These are phyloP conservation scores for Hemisphaericaspora xylanilytica DNA, from an alignment of 1,139 yeast species.

Conservation along the genomic window DNA sequence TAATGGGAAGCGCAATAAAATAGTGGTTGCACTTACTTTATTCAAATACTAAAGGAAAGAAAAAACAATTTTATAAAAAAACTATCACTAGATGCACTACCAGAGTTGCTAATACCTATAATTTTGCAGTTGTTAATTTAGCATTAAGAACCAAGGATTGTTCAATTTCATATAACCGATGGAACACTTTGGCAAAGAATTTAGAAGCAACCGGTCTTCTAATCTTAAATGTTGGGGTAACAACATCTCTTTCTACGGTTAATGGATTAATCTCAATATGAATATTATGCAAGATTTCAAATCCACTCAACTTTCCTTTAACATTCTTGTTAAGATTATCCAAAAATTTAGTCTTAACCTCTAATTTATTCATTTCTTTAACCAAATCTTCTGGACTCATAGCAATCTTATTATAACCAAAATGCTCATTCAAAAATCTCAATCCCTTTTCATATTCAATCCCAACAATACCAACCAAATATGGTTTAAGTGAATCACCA, in stretches of 20 bases:
- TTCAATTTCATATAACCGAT: constrained; percentile 22
- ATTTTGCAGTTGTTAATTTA: constrained; percentile 10
- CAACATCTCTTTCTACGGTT: constrained; percentile 36
- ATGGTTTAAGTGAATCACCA: constrained; percentile 59
- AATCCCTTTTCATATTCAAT: constrained; percentile 27
- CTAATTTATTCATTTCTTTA: constrained; percentile 24
- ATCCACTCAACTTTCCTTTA: constrained; percentile 23
- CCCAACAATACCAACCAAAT: constrained; percentile 61
- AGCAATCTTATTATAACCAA: constrained; percentile 16
- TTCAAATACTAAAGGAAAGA: no score
- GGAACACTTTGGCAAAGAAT: constrained; percentile 24
- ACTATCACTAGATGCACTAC: no score
- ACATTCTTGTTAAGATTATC: constrained; percentile 25
- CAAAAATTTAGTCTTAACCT: constrained; percentile 24
- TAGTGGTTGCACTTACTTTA: no score
- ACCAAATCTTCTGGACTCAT: constrained; percentile 24
- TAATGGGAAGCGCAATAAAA: no score
- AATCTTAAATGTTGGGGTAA: constrained; percentile 40
- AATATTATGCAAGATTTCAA: constrained; percentile 34
- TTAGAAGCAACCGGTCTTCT: constrained; percentile 31
- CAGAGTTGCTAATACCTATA: no score
- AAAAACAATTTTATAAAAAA: no score
- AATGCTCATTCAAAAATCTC: constrained; percentile 18
- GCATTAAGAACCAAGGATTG: constrained; percentile 16
- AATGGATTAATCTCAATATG: constrained; percentile 35